A percentile compares a stretch with the other conserved stretches of the same genome.
phyloP scores from a whole-genome alignment of 331 rosid species.

The Dryas integrifolia region DNA sequence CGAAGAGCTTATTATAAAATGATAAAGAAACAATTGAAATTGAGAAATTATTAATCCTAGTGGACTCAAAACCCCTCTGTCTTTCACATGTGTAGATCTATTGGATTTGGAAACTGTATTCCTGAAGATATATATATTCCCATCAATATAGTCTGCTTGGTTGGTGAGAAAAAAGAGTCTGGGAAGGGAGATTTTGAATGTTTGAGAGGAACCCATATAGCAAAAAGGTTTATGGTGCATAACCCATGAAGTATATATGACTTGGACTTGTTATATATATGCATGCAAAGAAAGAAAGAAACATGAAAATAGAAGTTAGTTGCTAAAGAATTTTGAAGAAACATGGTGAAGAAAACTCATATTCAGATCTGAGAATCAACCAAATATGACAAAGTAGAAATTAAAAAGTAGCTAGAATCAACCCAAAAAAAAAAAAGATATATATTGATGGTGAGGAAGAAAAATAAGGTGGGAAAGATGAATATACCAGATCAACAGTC shows the following conservation, averaged over 20 bases:
- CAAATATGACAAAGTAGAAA: neutral
- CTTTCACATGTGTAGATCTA: conserved; percentile 46
- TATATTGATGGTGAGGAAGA: conserved; percentile 1
- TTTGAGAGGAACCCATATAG: conserved; percentile 12
- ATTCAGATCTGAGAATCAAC: neutral
- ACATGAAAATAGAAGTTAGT: neutral
- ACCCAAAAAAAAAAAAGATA: neutral
- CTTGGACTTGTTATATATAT: neutral
- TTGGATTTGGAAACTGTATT: neutral
- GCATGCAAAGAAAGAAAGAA: conserved; percentile 1
- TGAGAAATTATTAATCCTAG: neutral
- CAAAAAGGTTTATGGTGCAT: neutral
- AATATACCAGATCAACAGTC: conserved; percentile 80
- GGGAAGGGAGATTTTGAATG: neutral
- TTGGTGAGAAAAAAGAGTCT: conserved; percentile 20
- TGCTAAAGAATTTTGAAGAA: neutral
- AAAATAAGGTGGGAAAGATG: neutral
- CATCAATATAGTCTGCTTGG: conserved; percentile 29
- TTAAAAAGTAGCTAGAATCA: neutral
- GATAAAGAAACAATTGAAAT: neutral
- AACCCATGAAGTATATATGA: neutral
- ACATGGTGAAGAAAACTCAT: neutral
- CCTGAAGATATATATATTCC: neutral
- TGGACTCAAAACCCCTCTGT: conserved; percentile 21
- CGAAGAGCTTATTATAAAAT: neutral